phyloP scores from a whole-genome alignment of 495 filamentous ascomycete species.

The Apiosordaria backusii region DNA sequence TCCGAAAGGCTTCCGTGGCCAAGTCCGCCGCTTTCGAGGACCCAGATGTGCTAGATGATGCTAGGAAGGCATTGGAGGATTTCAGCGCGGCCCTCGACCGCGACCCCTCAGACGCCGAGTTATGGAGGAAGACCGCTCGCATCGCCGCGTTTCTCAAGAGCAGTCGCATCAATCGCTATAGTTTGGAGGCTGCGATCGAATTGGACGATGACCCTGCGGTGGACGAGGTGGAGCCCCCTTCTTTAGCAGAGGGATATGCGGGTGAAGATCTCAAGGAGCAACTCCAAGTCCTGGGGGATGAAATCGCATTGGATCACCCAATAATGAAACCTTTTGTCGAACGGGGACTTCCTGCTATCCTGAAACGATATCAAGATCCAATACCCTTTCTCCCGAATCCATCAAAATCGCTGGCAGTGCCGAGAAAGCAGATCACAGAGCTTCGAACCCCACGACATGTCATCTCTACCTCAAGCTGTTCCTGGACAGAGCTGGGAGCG shows the following conservation, averaged over 20 bases:
- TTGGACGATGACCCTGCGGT: conserved; percentile 73
- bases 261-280: conserved; percentile 70
- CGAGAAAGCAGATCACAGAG: conserved; percentile 38
- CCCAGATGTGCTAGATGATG: conserved; percentile 38
- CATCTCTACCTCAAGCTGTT: conserved; percentile 30
- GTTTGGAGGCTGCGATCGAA: conserved; percentile 86
- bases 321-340: conserved; percentile 60
- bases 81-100: conserved; percentile 77
- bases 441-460: conserved; percentile 52
- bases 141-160: conserved; percentile 74
- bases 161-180: conserved; percentile 73
- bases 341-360: conserved; percentile 57
- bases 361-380: conserved; percentile 68
- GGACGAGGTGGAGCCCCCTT: conserved; percentile 67
- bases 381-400: conserved; percentile 70
- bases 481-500: conserved; percentile 45
- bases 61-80: conserved; percentile 51
- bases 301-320: conserved; percentile 63
- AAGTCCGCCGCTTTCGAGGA: conserved; percentile 37
- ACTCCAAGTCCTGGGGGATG: conserved; percentile 65
- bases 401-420: conserved; percentile 33
- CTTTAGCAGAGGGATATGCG: conserved; percentile 81
- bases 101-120: conserved; percentile 86
- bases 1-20: conserved; percentile 37
- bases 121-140: conserved; percentile 86